Evolutionary conservation across 148 eudicot species (phyloP), one percentile per base, ranked within the genome.

Genomic region (Gaultheria prostrata): DNA sequence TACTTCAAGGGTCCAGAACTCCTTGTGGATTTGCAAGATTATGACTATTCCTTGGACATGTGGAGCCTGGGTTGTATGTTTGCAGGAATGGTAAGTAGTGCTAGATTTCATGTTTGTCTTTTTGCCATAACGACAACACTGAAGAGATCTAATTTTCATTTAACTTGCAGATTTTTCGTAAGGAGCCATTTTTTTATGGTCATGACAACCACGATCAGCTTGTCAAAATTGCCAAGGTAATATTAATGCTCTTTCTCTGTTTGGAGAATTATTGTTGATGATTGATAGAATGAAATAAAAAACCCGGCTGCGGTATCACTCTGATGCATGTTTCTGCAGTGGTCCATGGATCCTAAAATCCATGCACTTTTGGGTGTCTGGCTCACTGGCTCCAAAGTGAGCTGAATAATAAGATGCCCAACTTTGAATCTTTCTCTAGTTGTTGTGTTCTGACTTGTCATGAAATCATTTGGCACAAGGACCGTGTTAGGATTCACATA

Each of bases 31-130:
- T 85, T 87, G 85, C 89, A 87, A 87, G 89, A 87, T 63, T 85
- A 88, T 51, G 89, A 88, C 70, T 88, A 88, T 83, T 88, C 90
- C 43, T 67, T 86, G 49, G 88, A 88, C 85, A 80, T 88, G 86
- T 88, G 90, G 89, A 88, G 89, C 84, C 77, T 88, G 69, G 89
- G 89, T 48, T 88, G 89, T 63, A 88, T 88, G 89, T 88, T 88
- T 85, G 89, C 89, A 2, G 89, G 89, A 71, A 88, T 88, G 89
- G 89, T 88, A 61, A 70, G 65, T 39, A 13, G 28, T 75, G 26
- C 72, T 82, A 51, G 39, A 54, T 18, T 54, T 21, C 3, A 0
- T 35, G 15, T 82, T 39, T 56, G 3, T 13, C 48, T 48, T 4
- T 63, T 56, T 45, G 0, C 18, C 39, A 50, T 49, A 13, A 33